Conservation (phyloP, 148 eudicot species). For the Simmondsia chinensis region DNA sequence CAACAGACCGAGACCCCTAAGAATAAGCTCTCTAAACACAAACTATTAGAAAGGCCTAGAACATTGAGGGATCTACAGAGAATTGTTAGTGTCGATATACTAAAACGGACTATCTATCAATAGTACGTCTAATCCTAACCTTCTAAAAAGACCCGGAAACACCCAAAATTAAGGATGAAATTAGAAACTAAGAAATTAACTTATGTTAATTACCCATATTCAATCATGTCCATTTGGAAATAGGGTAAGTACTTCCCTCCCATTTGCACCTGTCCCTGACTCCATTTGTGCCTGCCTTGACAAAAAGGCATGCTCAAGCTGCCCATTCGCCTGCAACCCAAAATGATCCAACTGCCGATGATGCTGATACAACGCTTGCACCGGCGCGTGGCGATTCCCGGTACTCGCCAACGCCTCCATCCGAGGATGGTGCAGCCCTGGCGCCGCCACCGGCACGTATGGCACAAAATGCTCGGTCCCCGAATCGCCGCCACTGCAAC, state of each 20-base stretch:
- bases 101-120: too few species aligned
- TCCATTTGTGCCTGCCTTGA: conserved; percentile 67
- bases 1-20: too few species aligned
- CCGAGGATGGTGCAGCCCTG: conserved; percentile 46
- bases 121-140: too few species aligned
- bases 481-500: too few species aligned
- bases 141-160: too few species aligned
- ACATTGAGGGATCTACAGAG: too few species aligned
- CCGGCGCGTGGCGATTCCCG: conserved; percentile 26
- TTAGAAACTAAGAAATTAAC: too few species aligned
- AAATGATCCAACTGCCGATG: conserved; percentile 54
- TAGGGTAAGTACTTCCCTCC: conserved; percentile 62
- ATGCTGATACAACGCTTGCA: conserved; percentile 28
- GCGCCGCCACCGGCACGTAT: conserved; percentile 45
- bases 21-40: too few species aligned
- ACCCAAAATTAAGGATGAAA: too few species aligned
- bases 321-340: too few species aligned
- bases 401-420: conserved; percentile 17
- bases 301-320: conserved; percentile 49
- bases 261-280: conserved; percentile 34
- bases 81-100: too few species aligned
- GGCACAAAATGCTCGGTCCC: conserved; percentile 57
- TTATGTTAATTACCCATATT: conserved; percentile 8
- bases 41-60: too few species aligned
- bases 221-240: conserved; percentile 77